A percentile compares a stretch with the other conserved stretches of the same genome.
phyloP scores from a whole-genome alignment of 2,329 filamentous ascomycete species.

The Cladophialophora immunda region DNA sequence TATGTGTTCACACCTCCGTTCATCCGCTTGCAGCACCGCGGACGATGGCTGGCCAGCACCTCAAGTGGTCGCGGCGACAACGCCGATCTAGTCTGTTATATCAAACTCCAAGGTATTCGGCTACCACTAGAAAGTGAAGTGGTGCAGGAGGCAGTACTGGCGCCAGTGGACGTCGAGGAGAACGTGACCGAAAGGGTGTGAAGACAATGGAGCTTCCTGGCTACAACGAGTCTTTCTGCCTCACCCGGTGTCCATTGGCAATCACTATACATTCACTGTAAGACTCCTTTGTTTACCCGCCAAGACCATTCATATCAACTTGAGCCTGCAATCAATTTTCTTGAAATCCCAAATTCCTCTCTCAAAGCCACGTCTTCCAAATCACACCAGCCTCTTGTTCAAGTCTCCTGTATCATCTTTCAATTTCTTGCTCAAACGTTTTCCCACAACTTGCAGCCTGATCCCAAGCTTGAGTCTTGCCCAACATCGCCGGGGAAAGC shows the following conservation, averaged over 20 bases:
- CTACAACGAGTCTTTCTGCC: background rate
- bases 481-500: background rate
- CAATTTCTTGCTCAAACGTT: background rate
- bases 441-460: background rate
- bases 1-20: background rate
- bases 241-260: slow-evolving; percentile 1
- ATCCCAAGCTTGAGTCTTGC: background rate
- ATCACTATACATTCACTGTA: slow-evolving; percentile 19
- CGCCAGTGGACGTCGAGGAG: background rate
- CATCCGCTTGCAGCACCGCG: background rate
- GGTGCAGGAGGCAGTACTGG: background rate
- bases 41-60: background rate
- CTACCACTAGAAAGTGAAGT: background rate
- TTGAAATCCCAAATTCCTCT: background rate
- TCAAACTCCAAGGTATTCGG: background rate
- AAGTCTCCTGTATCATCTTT: background rate
- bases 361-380: background rate
- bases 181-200: background rate
- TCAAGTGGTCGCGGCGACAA: background rate
- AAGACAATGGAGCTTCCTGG: background rate
- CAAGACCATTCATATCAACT: slow-evolving; percentile 2
- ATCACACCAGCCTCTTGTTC: background rate
- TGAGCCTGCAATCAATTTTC: background rate
- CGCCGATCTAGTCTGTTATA: background rate
- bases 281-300: slow-evolving; percentile 6